A percentile compares a stretch with the other conserved stretches of the same genome.
Conservation (phyloP, 2,329 filamentous ascomycete genomes). For the Bipolaris cookei region DNA sequence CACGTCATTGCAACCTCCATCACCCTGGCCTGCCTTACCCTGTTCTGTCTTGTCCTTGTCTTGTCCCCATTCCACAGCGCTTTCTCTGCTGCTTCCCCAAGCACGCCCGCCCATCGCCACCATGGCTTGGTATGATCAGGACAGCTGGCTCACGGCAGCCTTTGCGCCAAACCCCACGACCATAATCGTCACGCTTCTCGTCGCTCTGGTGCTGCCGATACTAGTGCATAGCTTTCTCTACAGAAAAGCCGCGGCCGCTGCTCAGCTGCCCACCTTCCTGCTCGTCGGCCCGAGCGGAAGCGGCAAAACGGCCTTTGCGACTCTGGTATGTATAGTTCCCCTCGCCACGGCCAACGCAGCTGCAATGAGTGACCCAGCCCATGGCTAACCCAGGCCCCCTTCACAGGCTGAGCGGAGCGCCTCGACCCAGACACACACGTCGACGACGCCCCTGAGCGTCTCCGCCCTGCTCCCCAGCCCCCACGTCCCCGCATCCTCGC, state of each 20-base stretch:
- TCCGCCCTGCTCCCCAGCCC: conserved; percentile 64
- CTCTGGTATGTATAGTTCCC: conserved; percentile 62
- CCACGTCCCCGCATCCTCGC: conserved; percentile 63
- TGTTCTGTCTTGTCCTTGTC: not conserved
- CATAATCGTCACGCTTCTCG: conserved; percentile 71
- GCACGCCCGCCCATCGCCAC: not conserved
- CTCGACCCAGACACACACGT: conserved; percentile 59
- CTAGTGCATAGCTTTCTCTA: conserved; percentile 79
- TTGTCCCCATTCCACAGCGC: not conserved
- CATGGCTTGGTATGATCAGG: conserved; percentile 49
- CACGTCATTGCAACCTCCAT: conserved; percentile 28
- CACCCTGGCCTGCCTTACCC: conserved; percentile 1
- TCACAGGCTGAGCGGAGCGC: conserved; percentile 62
- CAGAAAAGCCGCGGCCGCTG: conserved; percentile 68
- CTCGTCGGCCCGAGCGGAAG: conserved; percentile 80
- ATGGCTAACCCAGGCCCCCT: not conserved
- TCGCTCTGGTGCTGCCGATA: conserved; percentile 76
- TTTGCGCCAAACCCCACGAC: conserved; percentile 54
- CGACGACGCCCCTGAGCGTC: conserved; percentile 56
- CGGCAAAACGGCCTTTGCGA: conserved; percentile 89
- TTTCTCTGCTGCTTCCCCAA: not conserved
- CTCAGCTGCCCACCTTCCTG: conserved; percentile 73
- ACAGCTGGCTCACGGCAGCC: conserved; percentile 55
- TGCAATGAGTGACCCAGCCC: not conserved
- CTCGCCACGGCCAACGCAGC: not conserved